Conservation (phyloP, 169 alveolate genomes). For the Plasmodium gonderi region DNA sequence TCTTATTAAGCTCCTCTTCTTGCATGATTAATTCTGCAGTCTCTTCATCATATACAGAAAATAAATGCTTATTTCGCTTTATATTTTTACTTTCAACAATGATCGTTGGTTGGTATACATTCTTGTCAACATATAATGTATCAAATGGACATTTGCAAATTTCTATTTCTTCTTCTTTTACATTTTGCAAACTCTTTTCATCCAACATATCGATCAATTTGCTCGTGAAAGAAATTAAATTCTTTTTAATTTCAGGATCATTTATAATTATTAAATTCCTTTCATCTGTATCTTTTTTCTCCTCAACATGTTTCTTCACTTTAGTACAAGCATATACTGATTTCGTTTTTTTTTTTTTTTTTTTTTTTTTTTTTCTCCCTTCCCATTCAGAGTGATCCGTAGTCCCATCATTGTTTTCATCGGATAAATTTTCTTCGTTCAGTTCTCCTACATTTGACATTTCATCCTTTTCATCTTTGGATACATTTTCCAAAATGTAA, state of each 20-base stretch:
- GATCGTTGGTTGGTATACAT: conserved; percentile 71
- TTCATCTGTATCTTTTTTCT: background rate
- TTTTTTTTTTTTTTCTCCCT: background rate
- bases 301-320: background rate
- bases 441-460: background rate
- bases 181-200: conserved; percentile 40
- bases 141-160: conserved; percentile 69
- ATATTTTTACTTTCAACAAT: conserved; percentile 58
- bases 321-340: background rate
- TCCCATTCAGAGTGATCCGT: background rate
- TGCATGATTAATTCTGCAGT: conserved; percentile 71
- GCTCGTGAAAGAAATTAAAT: conserved; percentile 20
- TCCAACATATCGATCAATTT: conserved; percentile 62
- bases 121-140: conserved; percentile 32
- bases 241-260: background rate
- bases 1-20: conserved; percentile 58
- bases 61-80: conserved; percentile 55
- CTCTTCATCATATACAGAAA: conserved; percentile 61
- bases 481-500: conserved; percentile 11
- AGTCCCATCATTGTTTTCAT: too few relatives aligned
- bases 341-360: background rate
- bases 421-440: background rate
- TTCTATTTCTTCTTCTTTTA: conserved; percentile 58
- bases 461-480: background rate
- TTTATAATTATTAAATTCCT: background rate